Percentiles rank a stretch among this genome's conserved stretches.
These are phyloP conservation scores for Neurospora sp. DNA, from an alignment of 2,329 filamentous ascomycete genomes.

Conservation along the genomic window DNA sequence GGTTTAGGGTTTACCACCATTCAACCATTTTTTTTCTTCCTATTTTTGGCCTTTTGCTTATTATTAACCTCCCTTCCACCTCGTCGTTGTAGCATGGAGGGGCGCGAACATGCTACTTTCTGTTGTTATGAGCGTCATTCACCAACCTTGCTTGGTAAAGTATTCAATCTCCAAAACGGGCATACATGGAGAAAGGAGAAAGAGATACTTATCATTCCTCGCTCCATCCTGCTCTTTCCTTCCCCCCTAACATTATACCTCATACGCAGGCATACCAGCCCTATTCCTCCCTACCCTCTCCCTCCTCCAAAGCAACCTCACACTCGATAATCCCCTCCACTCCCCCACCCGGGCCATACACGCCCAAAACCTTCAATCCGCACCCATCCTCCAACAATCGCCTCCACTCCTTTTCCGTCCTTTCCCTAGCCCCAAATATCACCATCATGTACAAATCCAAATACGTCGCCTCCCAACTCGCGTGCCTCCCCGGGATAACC, in stretches of 20 bases:
- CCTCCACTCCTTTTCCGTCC: background rate
- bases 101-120: background rate
- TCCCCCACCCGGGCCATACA: constrained; percentile 1
- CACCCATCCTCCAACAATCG: background rate
- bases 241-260: background rate
- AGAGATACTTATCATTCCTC: no score
- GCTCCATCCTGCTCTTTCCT: background rate
- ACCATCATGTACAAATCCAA: constrained; percentile 24
- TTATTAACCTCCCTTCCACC: background rate
- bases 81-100: background rate
- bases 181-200: no score
- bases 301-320: background rate
- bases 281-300: background rate
- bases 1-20: background rate
- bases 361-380: background rate
- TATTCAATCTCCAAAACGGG: no score
- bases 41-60: background rate
- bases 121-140: no score
- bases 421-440: constrained; percentile 1
- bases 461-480: constrained; percentile 21
- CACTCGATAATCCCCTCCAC: constrained; percentile 7
- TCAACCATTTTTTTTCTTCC: background rate
- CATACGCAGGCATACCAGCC: background rate
- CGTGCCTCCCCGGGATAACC: constrained; percentile 22
- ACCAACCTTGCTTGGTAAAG: no score